These are phyloP conservation scores for Herpomyces periplanetae DNA, from an alignment of 2,329 filamentous ascomycete genomes.

Conservation along the genomic window DNA sequence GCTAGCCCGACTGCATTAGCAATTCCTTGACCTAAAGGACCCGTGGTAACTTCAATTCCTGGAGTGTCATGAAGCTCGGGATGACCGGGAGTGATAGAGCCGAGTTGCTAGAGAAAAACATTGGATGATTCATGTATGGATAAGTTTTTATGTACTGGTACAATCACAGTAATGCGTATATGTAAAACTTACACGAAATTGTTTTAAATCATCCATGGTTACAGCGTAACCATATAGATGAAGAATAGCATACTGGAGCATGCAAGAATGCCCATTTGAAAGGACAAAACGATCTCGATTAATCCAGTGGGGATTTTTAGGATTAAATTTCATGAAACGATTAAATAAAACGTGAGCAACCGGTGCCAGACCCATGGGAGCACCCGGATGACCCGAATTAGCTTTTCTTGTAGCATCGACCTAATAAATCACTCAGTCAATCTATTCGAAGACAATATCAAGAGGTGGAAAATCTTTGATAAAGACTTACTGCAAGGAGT, in stretches of 20 bases:
- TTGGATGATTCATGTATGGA: slow-evolving; percentile 8
- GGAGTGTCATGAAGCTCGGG: slow-evolving; percentile 87
- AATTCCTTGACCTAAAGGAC: slow-evolving; percentile 86
- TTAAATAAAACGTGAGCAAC: slow-evolving; percentile 88
- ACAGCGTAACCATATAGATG: slow-evolving; percentile 77
- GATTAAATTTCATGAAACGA: slow-evolving; percentile 98
- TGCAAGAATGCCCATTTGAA: slow-evolving; percentile 95
- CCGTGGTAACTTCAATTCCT: slow-evolving; percentile 88
- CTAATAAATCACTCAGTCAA: slow-evolving; percentile 12
- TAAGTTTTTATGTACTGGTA: slow-evolving; percentile 8
- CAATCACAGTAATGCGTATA: no score
- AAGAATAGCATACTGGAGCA: slow-evolving; percentile 93
- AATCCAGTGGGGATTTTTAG: slow-evolving; percentile 84
- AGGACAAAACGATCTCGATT: slow-evolving; percentile 97
- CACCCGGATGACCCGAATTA: slow-evolving; percentile 94
- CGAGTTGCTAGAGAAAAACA: slow-evolving; percentile 14
- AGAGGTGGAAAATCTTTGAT: slow-evolving; percentile 2
- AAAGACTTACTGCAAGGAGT: slow-evolving; percentile 42
- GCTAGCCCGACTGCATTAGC: slow-evolving; percentile 89
- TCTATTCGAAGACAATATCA: slow-evolving; percentile 6
- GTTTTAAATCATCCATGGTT: slow-evolving; percentile 63
- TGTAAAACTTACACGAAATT: slow-evolving; percentile 68
- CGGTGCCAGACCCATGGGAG: slow-evolving; percentile 87
- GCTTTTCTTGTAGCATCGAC: slow-evolving; percentile 84
- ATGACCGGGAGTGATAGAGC: slow-evolving; percentile 68